Conservation (phyloP, 192 early-diverging fungal species). For the Cetraspora pellucida region DNA sequence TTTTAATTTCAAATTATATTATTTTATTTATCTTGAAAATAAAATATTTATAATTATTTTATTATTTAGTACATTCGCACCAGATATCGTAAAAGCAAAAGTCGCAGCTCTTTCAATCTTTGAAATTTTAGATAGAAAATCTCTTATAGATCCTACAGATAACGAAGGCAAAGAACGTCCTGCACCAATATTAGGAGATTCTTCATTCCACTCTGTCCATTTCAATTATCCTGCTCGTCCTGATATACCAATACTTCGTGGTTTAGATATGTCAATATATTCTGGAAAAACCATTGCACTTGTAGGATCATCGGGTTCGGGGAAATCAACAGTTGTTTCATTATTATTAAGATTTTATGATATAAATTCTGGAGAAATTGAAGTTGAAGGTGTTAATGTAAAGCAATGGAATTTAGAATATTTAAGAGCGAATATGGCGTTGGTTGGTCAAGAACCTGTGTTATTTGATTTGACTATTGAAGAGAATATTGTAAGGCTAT, state of each 20-base stretch:
- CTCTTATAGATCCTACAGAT: conserved; percentile 63
- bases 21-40: not conserved
- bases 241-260: conserved; percentile 60
- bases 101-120: conserved; percentile 70
- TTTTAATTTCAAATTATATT: not conserved
- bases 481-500: conserved; percentile 68
- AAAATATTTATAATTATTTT: not conserved
- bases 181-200: conserved; percentile 46
- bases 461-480: conserved; percentile 82
- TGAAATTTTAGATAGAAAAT: conserved; percentile 66
- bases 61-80: conserved; percentile 57
- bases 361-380: conserved; percentile 57
- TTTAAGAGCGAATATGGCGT: conserved; percentile 70
- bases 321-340: conserved; percentile 71
- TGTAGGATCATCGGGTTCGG: conserved; percentile 85
- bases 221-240: conserved; percentile 77
- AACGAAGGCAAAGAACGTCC: conserved; percentile 41
- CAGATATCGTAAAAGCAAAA: conserved; percentile 73
- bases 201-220: conserved; percentile 56
- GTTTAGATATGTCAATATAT: conserved; percentile 49
- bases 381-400: conserved; percentile 63
- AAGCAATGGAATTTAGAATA: conserved; percentile 61
- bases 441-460: conserved; percentile 91
- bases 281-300: conserved; percentile 80
- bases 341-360: conserved; percentile 85